Base-by-base conservation (phyloP, 2,329 filamentous ascomycete genomes). In the Cercospora sp. region DNA sequence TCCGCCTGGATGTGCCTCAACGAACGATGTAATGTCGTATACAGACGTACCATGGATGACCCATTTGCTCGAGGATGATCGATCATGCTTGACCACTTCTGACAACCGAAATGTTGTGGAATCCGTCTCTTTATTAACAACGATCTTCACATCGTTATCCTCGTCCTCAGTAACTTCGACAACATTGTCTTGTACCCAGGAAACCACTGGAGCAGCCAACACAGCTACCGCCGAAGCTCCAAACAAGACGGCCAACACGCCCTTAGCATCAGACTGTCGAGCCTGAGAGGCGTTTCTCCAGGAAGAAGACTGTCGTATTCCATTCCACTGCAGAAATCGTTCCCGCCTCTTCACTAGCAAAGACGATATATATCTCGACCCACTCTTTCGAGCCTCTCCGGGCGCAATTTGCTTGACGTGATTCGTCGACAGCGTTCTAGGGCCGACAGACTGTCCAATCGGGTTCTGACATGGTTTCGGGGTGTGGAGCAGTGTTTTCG, bases 11-110 rank as follows among this genome's bases (percentile, higher is more conserved):
- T 91, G 89, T 0, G 84, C 87, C 1, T 82, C 80, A 23, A 91
- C 80, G 87, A 89, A 91, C 61, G 90, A 87, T 0, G 89, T 91
- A 63, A 91, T 91, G 73, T 91, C 86, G 81, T 91, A 91, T 20
- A 91, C 88, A 66, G 87, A 86, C 75, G 87, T 86, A 26, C 83
- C 86, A 63, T 84, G 83, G n/a, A 86, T 87, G 3, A 91, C 85
- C 89, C 89, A 91, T 2, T 88, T 88, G 9, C 81, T 78, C 1
- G 82, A 75, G 0, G 87, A 86, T 20, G 81, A 69, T 16, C 71
- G 68, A 60, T 78, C 76, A 68, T 81, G 79, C 60, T 75, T 69
- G 28, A 72, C 71, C 12, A 81, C 71, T 69, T 80, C 72, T 36
- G 68, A 63, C 6, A 78, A 67, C 2, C 76, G 71, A 33, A 73